These are phyloP conservation scores for Vitis labrusca DNA, from an alignment of 164 flowering plant species.

Conservation along the genomic window DNA sequence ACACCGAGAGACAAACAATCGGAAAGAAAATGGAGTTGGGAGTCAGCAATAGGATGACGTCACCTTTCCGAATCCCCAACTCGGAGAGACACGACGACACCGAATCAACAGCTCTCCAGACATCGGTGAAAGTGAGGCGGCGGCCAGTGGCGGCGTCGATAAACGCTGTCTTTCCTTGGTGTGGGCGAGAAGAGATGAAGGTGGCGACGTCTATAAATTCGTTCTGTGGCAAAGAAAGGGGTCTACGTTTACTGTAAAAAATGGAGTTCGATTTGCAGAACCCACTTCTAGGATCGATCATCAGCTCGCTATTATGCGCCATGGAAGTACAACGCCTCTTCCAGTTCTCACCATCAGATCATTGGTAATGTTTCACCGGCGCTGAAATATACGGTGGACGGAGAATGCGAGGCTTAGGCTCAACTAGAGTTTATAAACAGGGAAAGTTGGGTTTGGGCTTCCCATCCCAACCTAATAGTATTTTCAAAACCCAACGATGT, in stretches of 20 bases:
- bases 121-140: constrained; percentile 56
- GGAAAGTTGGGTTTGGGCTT: too few species aligned
- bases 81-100: constrained; percentile 55
- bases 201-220: constrained; percentile 62
- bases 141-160: constrained; percentile 82
- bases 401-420: too few species aligned
- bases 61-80: constrained; percentile 68
- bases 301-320: constrained; percentile 9
- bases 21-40: constrained; percentile 92
- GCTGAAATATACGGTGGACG: too few species aligned
- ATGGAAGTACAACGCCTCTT: too few species aligned
- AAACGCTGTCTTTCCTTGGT: constrained; percentile 66
- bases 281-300: constrained; percentile 56
- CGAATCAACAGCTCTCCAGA: constrained; percentile 70
- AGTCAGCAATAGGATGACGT: constrained; percentile 81
- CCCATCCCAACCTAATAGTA: too few species aligned
- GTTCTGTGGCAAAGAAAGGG: constrained; percentile 55
- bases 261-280: constrained; percentile 57
- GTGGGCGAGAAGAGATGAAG: constrained; percentile 76
- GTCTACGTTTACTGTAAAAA: constrained; percentile 83
- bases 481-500: too few species aligned
- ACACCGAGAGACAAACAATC: constrained; percentile 64
- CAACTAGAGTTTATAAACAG: too few species aligned
- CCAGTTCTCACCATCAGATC: too few species aligned
- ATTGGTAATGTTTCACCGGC: too few species aligned